Evolutionary conservation across 2,329 filamentous ascomycete species (phyloP), one percentile per base, ranked within the genome.

Genomic region (Nigrospora oryzae): DNA sequence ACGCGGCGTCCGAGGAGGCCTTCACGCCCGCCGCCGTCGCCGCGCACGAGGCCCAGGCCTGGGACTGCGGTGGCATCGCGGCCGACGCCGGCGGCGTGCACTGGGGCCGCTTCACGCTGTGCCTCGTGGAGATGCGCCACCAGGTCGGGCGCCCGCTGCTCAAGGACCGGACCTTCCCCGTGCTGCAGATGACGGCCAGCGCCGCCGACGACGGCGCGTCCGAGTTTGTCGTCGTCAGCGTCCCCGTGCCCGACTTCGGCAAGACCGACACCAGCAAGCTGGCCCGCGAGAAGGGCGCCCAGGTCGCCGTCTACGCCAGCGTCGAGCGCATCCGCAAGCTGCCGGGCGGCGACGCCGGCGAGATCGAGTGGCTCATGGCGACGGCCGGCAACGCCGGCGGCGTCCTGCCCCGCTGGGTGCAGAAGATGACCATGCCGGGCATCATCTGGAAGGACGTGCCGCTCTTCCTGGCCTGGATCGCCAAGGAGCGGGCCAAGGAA

Each of bases 301-400:
- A 81, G 8, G 61, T 74, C 30, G 85, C 76, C 4, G 67, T 69
- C 11, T 89, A 88, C 54, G 76, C 71, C 28, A 83, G 79, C 50
- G 69, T 89, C 2, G 85, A 89, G 66, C 65, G 77, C 38, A 64
- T 84, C 32, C 64, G 72, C 45, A 65, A 71, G 54, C 48, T 73
- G 50, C 47, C 46, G 13, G 51, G 32, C 13, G 51, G 32, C 13
- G 42, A 43, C 3, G 39, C 31, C 4, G 47, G 66, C 1, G 60
- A 65, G 15, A 70, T 86, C 39, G 81, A 84, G 61, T 93, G 86
- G 86, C 68, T 83, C 46, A 90, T 91, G 84, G 84, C 79, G 10
- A 90, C 86, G 11, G 76, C 81, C 11, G 84, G 81, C 47, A 77
- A 90, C 59, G 86, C 86, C 0, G 72, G 73, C 44, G 86, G 86